Base-by-base conservation (phyloP, 345 rosid genomes). In the Ceriops decandra region DNA sequence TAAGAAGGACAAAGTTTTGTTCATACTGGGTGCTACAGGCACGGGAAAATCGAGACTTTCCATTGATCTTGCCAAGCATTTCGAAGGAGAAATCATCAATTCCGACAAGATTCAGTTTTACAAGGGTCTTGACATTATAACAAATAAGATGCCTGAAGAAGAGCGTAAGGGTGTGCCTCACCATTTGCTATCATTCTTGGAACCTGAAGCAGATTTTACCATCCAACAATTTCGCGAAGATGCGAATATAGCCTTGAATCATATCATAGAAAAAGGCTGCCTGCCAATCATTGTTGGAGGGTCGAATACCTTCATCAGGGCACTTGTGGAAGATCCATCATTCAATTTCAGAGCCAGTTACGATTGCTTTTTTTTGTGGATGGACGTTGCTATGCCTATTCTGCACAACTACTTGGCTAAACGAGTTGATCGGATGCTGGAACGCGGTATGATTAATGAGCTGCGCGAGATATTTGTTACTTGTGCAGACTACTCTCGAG, bases 21-120 rank as follows among this genome's bases (percentile, higher is more conserved):
- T 74, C 66, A 27, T 74, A 5, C 31, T 74, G 66, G 78, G 78
- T 5, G 69, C 78, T 16, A 74, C 78, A 4, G 78, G 73, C 17
- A 69, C 69, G 5, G 74, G 78, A 57, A 74, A 68, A 32, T 60
- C 78, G 24, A 57, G 28, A 28, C 72, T 74, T 16, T 57, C 78
- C 2, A 58, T 74, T 16, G 74, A 63, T 32, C 46, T 74, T 1
- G 73, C 70, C 6, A 15, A 57, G 3, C 21, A 20, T 6, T 63
- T 62, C 20, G 13, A 30, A 0, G 51, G 38, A 42, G 77, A 74
- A 33, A 54, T 74, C 57, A 52, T 74, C 52, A 74, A 74, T 57
- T 68, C 68, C 32, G 77, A 74, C 77, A 74, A 74, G 27, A 74
- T 74, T 7, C 72, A 74, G 31, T 57, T 68, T 38, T 57, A 74